phyloP scores from a whole-genome alignment of 257 asterid genomes.

The Vinca minor region DNA sequence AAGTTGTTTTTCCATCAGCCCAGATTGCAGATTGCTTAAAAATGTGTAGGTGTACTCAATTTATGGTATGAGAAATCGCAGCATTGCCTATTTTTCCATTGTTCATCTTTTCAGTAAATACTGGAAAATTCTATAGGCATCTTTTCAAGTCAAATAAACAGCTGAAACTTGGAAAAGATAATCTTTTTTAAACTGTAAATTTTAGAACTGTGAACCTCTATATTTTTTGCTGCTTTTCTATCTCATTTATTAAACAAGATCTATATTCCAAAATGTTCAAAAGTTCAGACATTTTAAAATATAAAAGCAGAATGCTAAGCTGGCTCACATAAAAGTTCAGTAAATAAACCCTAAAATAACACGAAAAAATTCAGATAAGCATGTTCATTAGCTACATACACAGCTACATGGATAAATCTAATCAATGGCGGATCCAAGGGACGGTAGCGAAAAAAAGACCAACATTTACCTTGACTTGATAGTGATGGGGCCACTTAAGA shows the following conservation, averaged over 20 bases:
- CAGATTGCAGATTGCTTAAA: neutral
- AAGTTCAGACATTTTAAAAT: neutral
- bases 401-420: neutral
- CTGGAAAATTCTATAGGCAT: neutral
- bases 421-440: neutral
- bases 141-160: neutral
- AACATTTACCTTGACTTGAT: constrained; percentile 15
- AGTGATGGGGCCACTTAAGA: constrained; percentile 51
- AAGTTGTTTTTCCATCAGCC: no score
- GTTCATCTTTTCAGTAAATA: neutral
- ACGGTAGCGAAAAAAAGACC: neutral
- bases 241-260: neutral
- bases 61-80: neutral
- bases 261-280: neutral
- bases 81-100: neutral
- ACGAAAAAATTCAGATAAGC: neutral
- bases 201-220: neutral
- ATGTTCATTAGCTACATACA: no score
- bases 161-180: neutral
- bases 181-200: neutral
- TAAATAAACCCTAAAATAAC: neutral
- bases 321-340: neutral
- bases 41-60: neutral
- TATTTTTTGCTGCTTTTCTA: neutral
- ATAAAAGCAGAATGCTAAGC: neutral